A percentile compares a stretch with the other conserved stretches of the same genome.
Evolutionary conservation across 768 basidiomycete genomes (phyloP).

Genomic region (Suillus lakei): DNA sequence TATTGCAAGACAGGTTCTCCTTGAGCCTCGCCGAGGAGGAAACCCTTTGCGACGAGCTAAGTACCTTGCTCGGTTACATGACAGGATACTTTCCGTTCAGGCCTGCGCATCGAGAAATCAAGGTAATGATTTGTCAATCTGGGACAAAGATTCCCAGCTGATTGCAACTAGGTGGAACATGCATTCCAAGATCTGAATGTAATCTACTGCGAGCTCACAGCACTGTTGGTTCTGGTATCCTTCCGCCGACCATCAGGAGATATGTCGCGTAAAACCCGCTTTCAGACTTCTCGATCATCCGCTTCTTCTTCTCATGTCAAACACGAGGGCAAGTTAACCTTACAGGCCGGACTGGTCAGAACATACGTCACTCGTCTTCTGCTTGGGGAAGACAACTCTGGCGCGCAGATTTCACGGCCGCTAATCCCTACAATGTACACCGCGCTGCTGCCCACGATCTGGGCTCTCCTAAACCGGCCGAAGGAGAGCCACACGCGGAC

Average conservation of each 20-base stretch:
- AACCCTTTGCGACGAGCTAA: constrained; percentile 52
- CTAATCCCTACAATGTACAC: constrained; percentile 63
- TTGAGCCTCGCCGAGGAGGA: constrained; percentile 31
- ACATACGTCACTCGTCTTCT: constrained; percentile 67
- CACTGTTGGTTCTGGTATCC: constrained; percentile 56
- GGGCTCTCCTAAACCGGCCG: constrained; percentile 67
- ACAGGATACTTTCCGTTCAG: constrained; percentile 84
- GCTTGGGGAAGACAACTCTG: constrained; percentile 48
- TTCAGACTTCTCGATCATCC: constrained; percentile 16
- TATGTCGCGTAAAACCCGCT: constrained; percentile 9
- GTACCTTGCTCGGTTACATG: constrained; percentile 71
- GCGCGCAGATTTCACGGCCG: constrained; percentile 50
- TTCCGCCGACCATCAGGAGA: constrained; percentile 17
- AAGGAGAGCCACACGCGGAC: constrained; percentile 20
- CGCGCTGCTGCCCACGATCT: constrained; percentile 76
- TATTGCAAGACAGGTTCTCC: constrained; percentile 51
- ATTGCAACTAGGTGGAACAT: constrained; percentile 57
- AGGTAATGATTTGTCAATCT: constrained; percentile 39
- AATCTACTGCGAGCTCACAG: constrained; percentile 77
- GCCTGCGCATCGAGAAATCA: constrained; percentile 57
- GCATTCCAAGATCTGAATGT: constrained; percentile 74
- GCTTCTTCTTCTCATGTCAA: constrained; percentile 23
- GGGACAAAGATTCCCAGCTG: background rate
- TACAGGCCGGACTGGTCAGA: constrained; percentile 57
- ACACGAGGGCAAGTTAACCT: constrained; percentile 25